Evolutionary conservation across 345 rosid species (phyloP), one percentile per base, ranked within the genome.

Genomic region (Citrus trifoliata): DNA sequence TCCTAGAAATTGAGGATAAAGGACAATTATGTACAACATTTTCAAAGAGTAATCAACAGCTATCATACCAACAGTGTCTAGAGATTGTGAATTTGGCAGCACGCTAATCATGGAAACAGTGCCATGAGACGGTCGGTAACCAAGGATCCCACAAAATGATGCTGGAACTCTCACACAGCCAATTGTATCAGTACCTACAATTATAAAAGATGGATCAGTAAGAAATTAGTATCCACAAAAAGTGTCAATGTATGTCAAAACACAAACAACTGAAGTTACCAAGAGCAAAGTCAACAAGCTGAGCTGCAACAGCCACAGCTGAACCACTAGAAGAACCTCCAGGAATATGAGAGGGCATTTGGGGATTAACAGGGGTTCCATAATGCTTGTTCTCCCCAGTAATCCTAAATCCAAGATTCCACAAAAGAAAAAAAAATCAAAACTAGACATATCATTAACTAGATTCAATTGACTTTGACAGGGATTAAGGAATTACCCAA

Each of bases 291-390:
- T 93, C 97, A 65, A 93, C 98, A 67, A 95, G 86, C 79, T 84
- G 86, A 80, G 98, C 90, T 0, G 90, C 93, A 85, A 95, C 98
- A 72, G 94, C 90, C 70, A 93, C 98, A 19, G 98, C 97, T n/a
- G 98, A 92, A 82, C 98, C 98, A 78, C 98, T 88, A 64, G 97
- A 92, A 82, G 95, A 93, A 64, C 98, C 98, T 80, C 98, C 98
- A 18, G 98, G 93, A 73, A 90, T 88, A 85, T 83, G 77, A 25
- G 88, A 86, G 22, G 90, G 91, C 88, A 87, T 84, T 80, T 78
- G 78, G 2, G 95, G 98, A 82, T 95, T 95, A 40, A 76, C 77
- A 64, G 99, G 98, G 67, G 93, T 89, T 53, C 97, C 99, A 85
- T 95, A 90, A 80, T 92, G 93, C 80, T 80, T 84, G 85, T 92